These are phyloP conservation scores for Globisporangium mamillatum DNA, from an alignment of 352 stramenopile genomes.

Conservation along the genomic window DNA sequence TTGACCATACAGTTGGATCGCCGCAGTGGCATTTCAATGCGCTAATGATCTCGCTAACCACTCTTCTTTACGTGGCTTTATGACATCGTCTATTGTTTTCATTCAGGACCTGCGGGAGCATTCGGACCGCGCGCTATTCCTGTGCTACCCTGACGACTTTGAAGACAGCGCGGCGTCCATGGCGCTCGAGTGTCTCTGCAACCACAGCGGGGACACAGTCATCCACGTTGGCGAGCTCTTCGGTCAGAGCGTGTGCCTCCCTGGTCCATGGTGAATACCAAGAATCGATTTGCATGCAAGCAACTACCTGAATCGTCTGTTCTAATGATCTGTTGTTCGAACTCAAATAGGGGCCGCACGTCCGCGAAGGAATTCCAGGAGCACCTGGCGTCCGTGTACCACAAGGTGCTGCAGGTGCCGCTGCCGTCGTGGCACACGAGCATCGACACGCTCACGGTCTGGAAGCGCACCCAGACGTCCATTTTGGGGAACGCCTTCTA, in stretches of 20 bases:
- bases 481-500: constrained; percentile 82
- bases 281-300: neutral
- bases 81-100: neutral
- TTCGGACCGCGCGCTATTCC: constrained; percentile 83
- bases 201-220: constrained; percentile 89
- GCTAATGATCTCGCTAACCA: neutral
- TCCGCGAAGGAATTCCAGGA: constrained; percentile 92
- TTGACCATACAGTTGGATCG: neutral
- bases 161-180: constrained; percentile 87
- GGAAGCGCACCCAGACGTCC: constrained; percentile 91
- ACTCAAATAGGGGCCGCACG: constrained; percentile 73
- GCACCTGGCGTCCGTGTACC: constrained; percentile 88
- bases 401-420: constrained; percentile 91
- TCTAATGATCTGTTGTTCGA: neutral
- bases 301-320: neutral
- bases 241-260: constrained; percentile 84
- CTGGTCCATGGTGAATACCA: constrained; percentile 72
- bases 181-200: constrained; percentile 85
- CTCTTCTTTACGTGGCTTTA: neutral
- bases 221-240: constrained; percentile 95
- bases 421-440: constrained; percentile 93
- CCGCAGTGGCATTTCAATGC: neutral
- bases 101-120: constrained; percentile 66
- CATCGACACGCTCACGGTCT: constrained; percentile 91
- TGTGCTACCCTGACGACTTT: constrained; percentile 94